A percentile compares a stretch with the other conserved stretches of the same genome.
These are phyloP conservation scores for Brassica balearica DNA, from an alignment of 441 rosid genomes.

Conservation along the genomic window DNA sequence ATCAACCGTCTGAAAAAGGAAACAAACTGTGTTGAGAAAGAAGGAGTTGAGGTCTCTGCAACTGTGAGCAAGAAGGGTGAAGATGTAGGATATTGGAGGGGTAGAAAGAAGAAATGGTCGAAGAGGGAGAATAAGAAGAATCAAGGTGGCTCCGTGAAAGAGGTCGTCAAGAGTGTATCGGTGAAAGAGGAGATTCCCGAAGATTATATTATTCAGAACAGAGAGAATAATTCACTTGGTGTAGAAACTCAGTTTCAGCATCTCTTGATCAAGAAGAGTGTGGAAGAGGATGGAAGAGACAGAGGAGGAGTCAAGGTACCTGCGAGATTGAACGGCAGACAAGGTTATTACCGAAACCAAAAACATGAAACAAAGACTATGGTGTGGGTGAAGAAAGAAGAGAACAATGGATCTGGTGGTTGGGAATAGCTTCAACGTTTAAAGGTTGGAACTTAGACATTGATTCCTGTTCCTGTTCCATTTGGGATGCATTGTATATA, in stretches of 20 bases:
- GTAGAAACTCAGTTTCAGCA: constrained; percentile 15
- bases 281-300: background rate
- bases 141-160: background rate
- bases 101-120: constrained; percentile 17
- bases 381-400: constrained; percentile 35
- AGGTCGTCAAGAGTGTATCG: background rate
- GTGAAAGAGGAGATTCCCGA: background rate
- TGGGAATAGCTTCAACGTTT: background rate
- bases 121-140: background rate
- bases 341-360: background rate
- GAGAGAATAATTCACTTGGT: background rate
- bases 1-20: background rate
- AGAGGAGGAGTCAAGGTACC: background rate
- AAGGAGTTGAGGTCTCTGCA: background rate
- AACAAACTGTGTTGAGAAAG: background rate
- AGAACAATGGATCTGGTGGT: background rate
- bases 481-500: background rate
- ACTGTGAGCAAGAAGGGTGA: constrained; percentile 4
- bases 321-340: background rate
- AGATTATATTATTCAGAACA: background rate
- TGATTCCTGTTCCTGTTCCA: background rate
- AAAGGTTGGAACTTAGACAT: background rate
- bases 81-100: background rate
- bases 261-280: background rate
- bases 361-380: constrained; percentile 1